These are phyloP conservation scores for Parasitella parasitica DNA, from an alignment of 371 early-diverging fungal species.

Conservation along the genomic window DNA sequence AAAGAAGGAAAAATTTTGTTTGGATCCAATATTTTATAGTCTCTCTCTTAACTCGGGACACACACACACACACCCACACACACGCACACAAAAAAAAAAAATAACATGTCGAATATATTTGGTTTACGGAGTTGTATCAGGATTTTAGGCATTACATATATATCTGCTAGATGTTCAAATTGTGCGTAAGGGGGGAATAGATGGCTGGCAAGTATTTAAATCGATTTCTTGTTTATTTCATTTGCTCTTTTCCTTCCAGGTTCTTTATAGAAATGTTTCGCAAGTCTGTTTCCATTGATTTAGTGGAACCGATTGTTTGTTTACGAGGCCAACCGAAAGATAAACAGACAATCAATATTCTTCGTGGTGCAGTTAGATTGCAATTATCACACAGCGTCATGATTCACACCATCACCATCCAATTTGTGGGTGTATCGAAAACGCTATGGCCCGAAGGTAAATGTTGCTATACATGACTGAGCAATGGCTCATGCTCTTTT, in stretches of 20 bases:
- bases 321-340: slow-evolving; percentile 37
- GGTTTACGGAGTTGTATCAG: neutral
- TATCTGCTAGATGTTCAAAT: neutral
- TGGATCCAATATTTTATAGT: slow-evolving; percentile 3
- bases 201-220: neutral
- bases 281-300: slow-evolving; percentile 37
- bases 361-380: slow-evolving; percentile 37
- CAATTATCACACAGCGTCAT: slow-evolving; percentile 18
- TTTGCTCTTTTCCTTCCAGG: slow-evolving; percentile 13
- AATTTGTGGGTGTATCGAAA: slow-evolving; percentile 41
- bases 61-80: slow-evolving; percentile 2
- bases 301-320: slow-evolving; percentile 41
- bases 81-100: slow-evolving; percentile 10
- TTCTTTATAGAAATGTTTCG: slow-evolving; percentile 28
- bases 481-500: no score
- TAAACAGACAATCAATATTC: slow-evolving; percentile 31
- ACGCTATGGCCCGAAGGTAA: slow-evolving; percentile 49
- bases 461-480: neutral
- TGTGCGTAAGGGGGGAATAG: neutral
- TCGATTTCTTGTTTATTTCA: neutral
- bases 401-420: slow-evolving; percentile 33
- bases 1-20: slow-evolving; percentile 6
- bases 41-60: slow-evolving; percentile 1
- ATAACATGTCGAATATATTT: slow-evolving; percentile 2
- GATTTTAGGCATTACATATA: neutral